These are phyloP conservation scores for Nicotiana benthamiana DNA, from an alignment of 257 asterid genomes.

Conservation along the genomic window DNA sequence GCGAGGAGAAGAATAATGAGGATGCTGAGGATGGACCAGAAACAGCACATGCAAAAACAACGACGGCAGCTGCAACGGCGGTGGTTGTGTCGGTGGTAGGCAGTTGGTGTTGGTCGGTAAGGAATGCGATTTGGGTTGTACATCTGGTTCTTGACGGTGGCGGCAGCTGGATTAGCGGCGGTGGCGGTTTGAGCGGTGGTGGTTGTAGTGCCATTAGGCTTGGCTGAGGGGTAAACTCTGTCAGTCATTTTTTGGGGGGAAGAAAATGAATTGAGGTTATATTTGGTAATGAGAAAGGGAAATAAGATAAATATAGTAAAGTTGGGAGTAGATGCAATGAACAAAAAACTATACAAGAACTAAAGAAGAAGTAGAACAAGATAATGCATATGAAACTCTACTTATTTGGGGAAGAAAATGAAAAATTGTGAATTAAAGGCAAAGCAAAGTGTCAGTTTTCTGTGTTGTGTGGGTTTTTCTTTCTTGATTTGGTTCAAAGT, in stretches of 20 bases:
- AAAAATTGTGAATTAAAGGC: constrained; percentile 15
- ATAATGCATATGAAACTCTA: not conserved
- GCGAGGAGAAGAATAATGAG: constrained; percentile 11
- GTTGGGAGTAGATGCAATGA: not conserved
- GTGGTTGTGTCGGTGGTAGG: constrained; percentile 17
- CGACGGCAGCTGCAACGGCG: constrained; percentile 35
- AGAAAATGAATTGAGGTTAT: not conserved
- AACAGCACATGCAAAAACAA: constrained; percentile 30
- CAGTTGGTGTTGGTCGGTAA: constrained; percentile 24
- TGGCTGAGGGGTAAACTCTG: constrained; percentile 34
- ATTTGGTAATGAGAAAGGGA: not conserved
- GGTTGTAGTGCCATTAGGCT: constrained; percentile 29
- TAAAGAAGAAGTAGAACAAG: not conserved
- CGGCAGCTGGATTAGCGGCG: constrained; percentile 9
- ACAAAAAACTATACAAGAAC: not conserved
- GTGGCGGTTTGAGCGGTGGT: constrained; percentile 3
- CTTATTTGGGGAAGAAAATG: not conserved
- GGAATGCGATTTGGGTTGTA: constrained; percentile 32
- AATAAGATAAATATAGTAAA: not conserved
- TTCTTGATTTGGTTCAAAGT: not conserved
- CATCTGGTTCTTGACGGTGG: constrained; percentile 23
- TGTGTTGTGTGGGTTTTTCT: not conserved
- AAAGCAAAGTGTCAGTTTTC: constrained; percentile 3
- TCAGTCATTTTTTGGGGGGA: constrained; percentile 19
- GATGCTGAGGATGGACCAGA: constrained; percentile 22